These are phyloP conservation scores for Barnettozyma sucrosica DNA, from an alignment of 805 yeast genomes.

Conservation along the genomic window DNA sequence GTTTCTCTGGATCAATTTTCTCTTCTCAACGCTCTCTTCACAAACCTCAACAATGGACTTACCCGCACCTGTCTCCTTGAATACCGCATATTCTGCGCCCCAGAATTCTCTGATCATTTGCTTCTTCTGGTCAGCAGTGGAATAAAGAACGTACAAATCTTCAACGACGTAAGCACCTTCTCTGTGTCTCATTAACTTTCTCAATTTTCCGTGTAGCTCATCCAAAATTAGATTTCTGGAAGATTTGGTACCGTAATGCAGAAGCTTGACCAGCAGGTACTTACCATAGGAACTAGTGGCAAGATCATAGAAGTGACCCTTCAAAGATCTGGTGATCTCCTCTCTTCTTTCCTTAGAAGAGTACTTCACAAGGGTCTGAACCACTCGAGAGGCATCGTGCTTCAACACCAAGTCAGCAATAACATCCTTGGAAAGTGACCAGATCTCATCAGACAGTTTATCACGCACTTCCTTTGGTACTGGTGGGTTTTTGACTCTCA, in stretches of 20 bases:
- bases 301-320: constrained; percentile 70
- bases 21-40: constrained; percentile 66
- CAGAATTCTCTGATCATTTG: constrained; percentile 95
- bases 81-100: constrained; percentile 93
- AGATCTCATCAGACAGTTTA: constrained; percentile 73
- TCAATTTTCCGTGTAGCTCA: constrained; percentile 84
- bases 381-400: constrained; percentile 95
- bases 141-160: constrained; percentile 80
- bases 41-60: constrained; percentile 62
- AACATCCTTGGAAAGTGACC: constrained; percentile 75
- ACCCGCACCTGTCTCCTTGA: constrained; percentile 66
- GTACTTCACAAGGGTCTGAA: constrained; percentile 87
- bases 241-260: constrained; percentile 87
- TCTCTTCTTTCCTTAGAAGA: constrained; percentile 76
- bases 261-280: constrained; percentile 77
- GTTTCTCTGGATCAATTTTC: constrained; percentile 67
- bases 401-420: constrained; percentile 82
- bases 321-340: constrained; percentile 57
- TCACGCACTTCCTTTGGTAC: constrained; percentile 72
- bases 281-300: constrained; percentile 95
- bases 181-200: constrained; percentile 91
- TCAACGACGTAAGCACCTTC: constrained; percentile 98
- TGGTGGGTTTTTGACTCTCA: constrained; percentile 80
- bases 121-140: constrained; percentile 75
- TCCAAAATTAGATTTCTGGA: constrained; percentile 69